Evolutionary conservation across 2,329 filamentous ascomycete genomes (phyloP), one percentile per base, ranked within the genome.

Genomic region (Grosmannia serpens): DNA sequence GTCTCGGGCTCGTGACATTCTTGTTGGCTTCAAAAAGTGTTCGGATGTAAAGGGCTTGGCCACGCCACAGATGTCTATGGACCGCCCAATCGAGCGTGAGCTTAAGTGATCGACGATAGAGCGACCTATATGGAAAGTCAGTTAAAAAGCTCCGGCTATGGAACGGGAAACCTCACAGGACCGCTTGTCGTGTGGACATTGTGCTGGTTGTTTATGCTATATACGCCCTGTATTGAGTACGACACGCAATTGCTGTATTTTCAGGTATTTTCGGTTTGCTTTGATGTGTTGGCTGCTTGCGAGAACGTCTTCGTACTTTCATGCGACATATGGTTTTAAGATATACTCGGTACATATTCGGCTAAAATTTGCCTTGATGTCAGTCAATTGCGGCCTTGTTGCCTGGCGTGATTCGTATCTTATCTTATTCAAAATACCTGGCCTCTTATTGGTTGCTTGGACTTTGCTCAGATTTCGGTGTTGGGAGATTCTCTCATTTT

Each of bases 31-130:
- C 94, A 70, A 97, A 99, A 17, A 97, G 81, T 44, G 88, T 91
- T 67, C 94, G 87, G 67, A 99, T 95, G 73, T 99, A 97, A 63
- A 97, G 77, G 35, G 94, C 94, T 74, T 97, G 94, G 62, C 92
- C 91, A 67, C 94, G 87, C 92, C 94, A 99, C 62, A 96, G 76
- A 68, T 92, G 84, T 65, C 94, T 84, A 71, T 96, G 89, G 63
- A 97, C 91, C 59, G 90, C 84, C 94, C 94, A 99, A 77, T 96
- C 91, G 64, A 97, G 84, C 49, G 94, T 82, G 64, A 96, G 85
- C 80, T 96, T 96, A 70, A 99, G 75, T 29, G 91, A 91, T 66
- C 91, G 89, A 70, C 92, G 87, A 75, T 99, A 99, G 61, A 99
- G 86, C 49, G 83, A 86, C 65, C 83, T 86, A 61, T 5, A n/a